Evolutionary conservation across 2,329 filamentous ascomycete genomes (phyloP), one percentile per base, ranked within the genome.

Genomic region (Xylaria hypoxylon): DNA sequence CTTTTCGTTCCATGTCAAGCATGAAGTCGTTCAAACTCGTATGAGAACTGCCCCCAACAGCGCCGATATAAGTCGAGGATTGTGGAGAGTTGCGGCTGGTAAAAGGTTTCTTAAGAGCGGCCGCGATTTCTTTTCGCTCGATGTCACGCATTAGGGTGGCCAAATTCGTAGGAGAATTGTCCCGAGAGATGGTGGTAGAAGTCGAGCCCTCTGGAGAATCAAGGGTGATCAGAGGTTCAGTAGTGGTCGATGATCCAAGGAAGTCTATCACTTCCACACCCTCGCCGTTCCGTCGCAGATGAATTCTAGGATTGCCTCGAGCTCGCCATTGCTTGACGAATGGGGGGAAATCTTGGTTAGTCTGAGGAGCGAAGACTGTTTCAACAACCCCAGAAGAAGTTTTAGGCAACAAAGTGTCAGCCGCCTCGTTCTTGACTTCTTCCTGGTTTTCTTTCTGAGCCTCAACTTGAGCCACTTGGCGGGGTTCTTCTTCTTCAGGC

Each of bases 211-310:
- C 66, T 11, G 62, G 42, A 19, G 70, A 47, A 17, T 68, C 70
- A 3, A 65, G 55, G 17, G 67, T 70, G 7, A 71, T 47, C 11
- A 68, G 31, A 24, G 72, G 70, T 17, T 70, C 66, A 4, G 58
- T 48, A 17, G 55, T 13, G 13, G 63, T 53, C 1, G 64, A 52
- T 48, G 67, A 45, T n/a, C 50, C 61, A 22, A 75, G 50, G 33
- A 77, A 72, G 51, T 77, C 75, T 26, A 77, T 68, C 4, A 77
- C 70, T 66, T 76, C 74, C 13, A 64, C 62, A 19, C 70, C 72
- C 2, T 72, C 63, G 3, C 60, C 62, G 63, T 77, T 68, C 19
- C 69, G 72, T 57, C 74, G 64, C 1, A 75, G 58, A 28, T 72
- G 69, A 47, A 77, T 74, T 48, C 68, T 71, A 24, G 76, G 75